A percentile compares a stretch with the other conserved stretches of the same genome.
Conservation (phyloP, 2,329 filamentous ascomycete species). For the Penicillium sp. region DNA sequence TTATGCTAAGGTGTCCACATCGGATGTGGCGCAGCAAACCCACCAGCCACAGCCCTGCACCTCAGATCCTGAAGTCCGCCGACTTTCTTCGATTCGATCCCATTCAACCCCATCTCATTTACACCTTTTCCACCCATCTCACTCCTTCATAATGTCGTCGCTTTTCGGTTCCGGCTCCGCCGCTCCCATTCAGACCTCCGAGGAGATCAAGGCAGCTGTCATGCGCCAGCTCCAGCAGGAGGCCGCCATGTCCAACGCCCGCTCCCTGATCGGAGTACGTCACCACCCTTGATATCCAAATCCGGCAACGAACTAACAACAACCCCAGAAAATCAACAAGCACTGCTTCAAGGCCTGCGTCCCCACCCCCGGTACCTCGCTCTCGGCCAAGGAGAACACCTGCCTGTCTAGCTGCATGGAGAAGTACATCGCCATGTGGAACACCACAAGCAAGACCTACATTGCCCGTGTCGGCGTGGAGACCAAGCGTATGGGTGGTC, state of each 20-base stretch:
- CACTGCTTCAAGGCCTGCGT: slow-evolving; percentile 79
- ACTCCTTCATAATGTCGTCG: slow-evolving; percentile 33
- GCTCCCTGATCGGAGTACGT: slow-evolving; percentile 67
- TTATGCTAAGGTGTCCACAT: slow-evolving; percentile 23
- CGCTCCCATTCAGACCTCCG: slow-evolving; percentile 28
- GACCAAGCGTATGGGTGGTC: slow-evolving; percentile 50
- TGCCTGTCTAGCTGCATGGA: slow-evolving; percentile 79
- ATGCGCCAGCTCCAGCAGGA: slow-evolving; percentile 65
- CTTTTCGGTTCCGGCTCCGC: slow-evolving; percentile 41
- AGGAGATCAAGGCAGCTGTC: slow-evolving; percentile 53
- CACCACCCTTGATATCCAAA: slow-evolving; percentile 2
- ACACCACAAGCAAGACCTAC: slow-evolving; percentile 68
- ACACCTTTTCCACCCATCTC: not conserved
- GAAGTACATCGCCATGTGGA: slow-evolving; percentile 81
- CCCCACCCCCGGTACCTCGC: slow-evolving; percentile 63
- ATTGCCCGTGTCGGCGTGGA: slow-evolving; percentile 59
- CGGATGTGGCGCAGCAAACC: slow-evolving; percentile 11
- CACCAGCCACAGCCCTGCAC: slow-evolving; percentile 11
- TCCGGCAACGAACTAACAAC: not conserved
- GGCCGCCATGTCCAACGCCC: slow-evolving; percentile 67
- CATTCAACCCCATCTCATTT: not conserved
- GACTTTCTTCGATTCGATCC: slow-evolving; percentile 6
- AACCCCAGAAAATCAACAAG: slow-evolving; percentile 69
- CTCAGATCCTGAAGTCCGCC: slow-evolving; percentile 11
- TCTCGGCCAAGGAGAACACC: slow-evolving; percentile 66